These are phyloP conservation scores for Xanthoconium purpureum DNA, from an alignment of 768 basidiomycete species.

Conservation along the genomic window DNA sequence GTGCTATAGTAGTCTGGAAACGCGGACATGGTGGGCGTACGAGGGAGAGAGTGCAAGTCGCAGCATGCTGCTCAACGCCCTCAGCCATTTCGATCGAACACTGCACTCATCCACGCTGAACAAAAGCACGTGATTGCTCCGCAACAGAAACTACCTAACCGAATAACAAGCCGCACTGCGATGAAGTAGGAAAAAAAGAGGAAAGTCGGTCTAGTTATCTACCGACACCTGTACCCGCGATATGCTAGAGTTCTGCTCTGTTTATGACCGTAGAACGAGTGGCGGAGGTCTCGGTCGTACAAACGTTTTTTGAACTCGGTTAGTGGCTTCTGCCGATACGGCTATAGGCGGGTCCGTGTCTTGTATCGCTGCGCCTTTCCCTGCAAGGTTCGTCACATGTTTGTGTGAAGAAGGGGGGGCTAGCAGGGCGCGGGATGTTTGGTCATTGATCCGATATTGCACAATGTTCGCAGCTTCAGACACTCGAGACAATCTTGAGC, in stretches of 20 bases:
- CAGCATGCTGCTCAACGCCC: conserved; percentile 12
- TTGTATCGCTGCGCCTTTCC: conserved; percentile 24
- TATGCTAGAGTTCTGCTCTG: conserved; percentile 2
- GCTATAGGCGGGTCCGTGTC: conserved; percentile 32
- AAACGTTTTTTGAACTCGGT: conserved; percentile 24
- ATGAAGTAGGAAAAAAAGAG: background rate
- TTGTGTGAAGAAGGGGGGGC: conserved; percentile 20
- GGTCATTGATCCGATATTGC: background rate
- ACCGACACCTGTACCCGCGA: conserved; percentile 12
- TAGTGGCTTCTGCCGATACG: conserved; percentile 8
- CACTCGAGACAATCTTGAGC: background rate
- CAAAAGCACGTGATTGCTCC: conserved; percentile 1
- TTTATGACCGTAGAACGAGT: conserved; percentile 19
- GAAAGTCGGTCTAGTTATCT: conserved; percentile 12
- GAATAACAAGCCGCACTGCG: conserved; percentile 2
- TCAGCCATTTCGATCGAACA: conserved; percentile 3
- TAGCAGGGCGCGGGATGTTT: conserved; percentile 15
- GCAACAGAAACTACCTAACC: background rate
- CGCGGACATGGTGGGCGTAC: conserved; percentile 52
- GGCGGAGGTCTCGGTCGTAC: conserved; percentile 46
- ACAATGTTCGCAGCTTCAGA: background rate
- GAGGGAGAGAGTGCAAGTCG: conserved; percentile 4
- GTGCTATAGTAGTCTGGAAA: conserved; percentile 82
- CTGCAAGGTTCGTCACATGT: conserved; percentile 13
- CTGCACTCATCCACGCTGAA: background rate